Base-by-base conservation (phyloP, 148 eudicot genomes). In the Euryodendron excelsum region DNA sequence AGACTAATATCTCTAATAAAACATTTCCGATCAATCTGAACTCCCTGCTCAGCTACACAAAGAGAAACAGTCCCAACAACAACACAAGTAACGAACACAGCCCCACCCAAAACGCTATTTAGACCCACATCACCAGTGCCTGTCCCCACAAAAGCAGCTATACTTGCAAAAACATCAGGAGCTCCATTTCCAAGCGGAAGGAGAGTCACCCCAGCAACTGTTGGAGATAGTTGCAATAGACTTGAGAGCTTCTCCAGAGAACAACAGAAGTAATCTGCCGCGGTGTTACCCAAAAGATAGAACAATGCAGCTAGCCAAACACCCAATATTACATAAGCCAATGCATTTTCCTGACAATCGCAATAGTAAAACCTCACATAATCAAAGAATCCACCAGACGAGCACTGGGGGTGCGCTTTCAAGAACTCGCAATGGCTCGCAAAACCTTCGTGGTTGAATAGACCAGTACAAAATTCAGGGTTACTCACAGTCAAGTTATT, bases 131-230 rank as follows among this genome's bases (percentile, higher is more conserved):
- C 96, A 53, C 99, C 96, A 21, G 92, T 85, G 73, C 89, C 94
- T 1, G 85, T 84, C 27, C 99, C 99, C 31, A 95, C 80, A 84
- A 95, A 95, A 28, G 99, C 89, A 6, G 99, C 99, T 77, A 95
- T 91, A 80, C 99, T 93, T 20, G 99, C 97, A 84, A 95, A 95
- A 23, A 95, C 99, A 85, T 95, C 99, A 0, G 99, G 96, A 60
- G 99, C 99, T 45, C 99, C 99, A 79, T 95, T 95, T 13, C 99
- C 99, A 47, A 95, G 90, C 0, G 99, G 99, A 80, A 95, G 97
- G 60, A 95, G 86, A 64, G 97, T 84, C 5, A 95, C 99, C 20
- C 99, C 99, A 9, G 97, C 99, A 69, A 95, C 97, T 4, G 99
- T 86, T 0, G 99, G 99, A 11, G 99, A 90, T 59, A 95, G 79